Evolutionary conservation across 129 eudicot species (phyloP).

Genomic region (Scalesia atractyloides): DNA sequence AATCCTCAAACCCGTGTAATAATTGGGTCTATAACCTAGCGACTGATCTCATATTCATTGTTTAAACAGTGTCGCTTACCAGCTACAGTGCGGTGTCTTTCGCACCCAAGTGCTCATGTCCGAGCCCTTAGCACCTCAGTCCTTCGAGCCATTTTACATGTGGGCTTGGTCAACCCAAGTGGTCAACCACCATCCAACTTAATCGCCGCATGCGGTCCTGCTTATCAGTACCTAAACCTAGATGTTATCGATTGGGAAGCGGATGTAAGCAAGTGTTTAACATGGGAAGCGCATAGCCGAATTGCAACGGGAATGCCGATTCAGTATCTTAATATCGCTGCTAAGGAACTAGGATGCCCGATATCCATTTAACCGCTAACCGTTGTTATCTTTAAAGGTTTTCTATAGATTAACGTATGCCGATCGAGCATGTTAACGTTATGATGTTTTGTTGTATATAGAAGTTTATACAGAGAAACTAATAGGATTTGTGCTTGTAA

Average conservation of each 20-base stretch:
- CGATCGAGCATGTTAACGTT: constrained; percentile 9
- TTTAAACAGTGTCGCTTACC: constrained; percentile 83
- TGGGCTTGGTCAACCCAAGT: constrained; percentile 50
- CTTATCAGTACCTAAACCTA: constrained; percentile 44
- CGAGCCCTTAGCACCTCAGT: constrained; percentile 98
- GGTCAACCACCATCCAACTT: constrained; percentile 36
- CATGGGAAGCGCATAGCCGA: constrained; percentile 95
- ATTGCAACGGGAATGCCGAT: constrained; percentile 66
- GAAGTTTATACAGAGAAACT: not conserved
- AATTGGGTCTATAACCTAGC: not conserved
- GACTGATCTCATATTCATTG: not conserved
- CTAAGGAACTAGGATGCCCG: constrained; percentile 86
- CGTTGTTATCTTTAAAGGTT: not conserved
- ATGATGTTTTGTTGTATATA: constrained; percentile 23
- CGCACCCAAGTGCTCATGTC: constrained; percentile 96
- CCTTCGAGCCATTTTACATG: constrained; percentile 72
- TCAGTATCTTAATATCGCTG: constrained; percentile 72
- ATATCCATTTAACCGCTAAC: constrained; percentile 33
- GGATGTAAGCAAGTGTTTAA: constrained; percentile 74
- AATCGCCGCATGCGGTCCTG: constrained; percentile 39
- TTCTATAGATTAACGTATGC: constrained; percentile 15
- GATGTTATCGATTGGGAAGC: constrained; percentile 77
- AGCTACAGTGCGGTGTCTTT: constrained; percentile 82
- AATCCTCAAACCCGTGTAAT: no score
- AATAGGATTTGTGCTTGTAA: constrained; percentile 19